These are phyloP conservation scores for Polyplosphaeria fusca DNA, from an alignment of 495 filamentous ascomycete species.

Conservation along the genomic window DNA sequence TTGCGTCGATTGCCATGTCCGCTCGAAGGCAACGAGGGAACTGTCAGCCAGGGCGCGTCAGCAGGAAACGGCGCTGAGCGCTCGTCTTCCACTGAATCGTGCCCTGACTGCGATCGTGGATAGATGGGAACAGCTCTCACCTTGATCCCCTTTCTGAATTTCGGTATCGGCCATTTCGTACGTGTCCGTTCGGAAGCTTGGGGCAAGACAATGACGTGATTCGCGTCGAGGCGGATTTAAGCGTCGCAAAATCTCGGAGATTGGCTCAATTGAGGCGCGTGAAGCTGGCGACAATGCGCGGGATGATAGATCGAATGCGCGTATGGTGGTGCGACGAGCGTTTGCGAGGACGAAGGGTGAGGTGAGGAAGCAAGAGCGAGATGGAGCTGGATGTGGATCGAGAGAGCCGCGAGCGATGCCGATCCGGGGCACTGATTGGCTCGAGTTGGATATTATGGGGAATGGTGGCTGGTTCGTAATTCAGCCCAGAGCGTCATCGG, in stretches of 20 bases:
- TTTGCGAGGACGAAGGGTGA: constrained; percentile 12
- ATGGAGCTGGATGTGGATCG: constrained; percentile 5
- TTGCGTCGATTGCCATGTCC: too few relatives aligned
- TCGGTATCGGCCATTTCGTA: constrained; percentile 41
- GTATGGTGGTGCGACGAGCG: constrained; percentile 11
- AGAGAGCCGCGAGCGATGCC: constrained; percentile 14
- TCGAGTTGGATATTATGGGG: constrained; percentile 10
- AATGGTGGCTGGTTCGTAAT: constrained; percentile 26
- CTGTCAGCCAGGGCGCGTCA: constrained; percentile 9
- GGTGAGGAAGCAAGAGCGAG: constrained; percentile 12
- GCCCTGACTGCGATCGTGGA: not conserved
- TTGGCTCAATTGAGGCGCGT: constrained; percentile 25
- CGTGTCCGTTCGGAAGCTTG: not conserved
- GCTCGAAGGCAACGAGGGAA: too few relatives aligned
- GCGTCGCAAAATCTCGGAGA: constrained; percentile 8
- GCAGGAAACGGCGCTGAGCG: not conserved
- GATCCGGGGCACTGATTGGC: constrained; percentile 27
- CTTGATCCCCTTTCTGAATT: constrained; percentile 48
- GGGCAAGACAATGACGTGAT: constrained; percentile 21
- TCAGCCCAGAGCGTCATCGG: constrained; percentile 28
- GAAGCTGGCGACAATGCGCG: constrained; percentile 12
- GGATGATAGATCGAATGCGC: constrained; percentile 19
- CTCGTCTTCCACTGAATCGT: not conserved
- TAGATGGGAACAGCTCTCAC: constrained; percentile 31
- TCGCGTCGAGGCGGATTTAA: constrained; percentile 4